phyloP scores from a whole-genome alignment of 164 flowering plant species.

The Piper longum region DNA sequence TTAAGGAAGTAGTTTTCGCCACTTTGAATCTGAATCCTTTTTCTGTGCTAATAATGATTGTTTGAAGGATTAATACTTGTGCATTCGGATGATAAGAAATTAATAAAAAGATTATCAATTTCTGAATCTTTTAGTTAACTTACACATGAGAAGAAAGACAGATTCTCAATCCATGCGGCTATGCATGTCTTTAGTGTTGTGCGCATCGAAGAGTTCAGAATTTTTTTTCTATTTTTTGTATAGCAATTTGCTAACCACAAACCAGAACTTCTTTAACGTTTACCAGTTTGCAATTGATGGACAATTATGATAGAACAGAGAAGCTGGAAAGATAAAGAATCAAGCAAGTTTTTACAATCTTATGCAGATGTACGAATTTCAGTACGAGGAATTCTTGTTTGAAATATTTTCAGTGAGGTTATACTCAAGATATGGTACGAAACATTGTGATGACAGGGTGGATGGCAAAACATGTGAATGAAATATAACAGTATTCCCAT shows the following conservation, averaged over 20 bases:
- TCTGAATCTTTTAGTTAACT: neutral
- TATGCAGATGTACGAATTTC: constrained; percentile 10
- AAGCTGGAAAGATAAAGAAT: constrained; percentile 35
- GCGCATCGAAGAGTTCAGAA: neutral
- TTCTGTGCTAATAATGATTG: neutral
- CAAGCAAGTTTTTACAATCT: constrained; percentile 41
- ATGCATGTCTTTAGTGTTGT: neutral
- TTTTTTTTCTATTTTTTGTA: neutral
- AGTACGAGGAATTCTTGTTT: neutral
- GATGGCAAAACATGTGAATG: too few relatives aligned
- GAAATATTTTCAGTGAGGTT: too few relatives aligned
- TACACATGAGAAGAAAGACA: too few relatives aligned
- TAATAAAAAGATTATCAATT: too few relatives aligned
- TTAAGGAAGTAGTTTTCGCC: too few relatives aligned
- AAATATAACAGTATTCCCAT: too few relatives aligned
- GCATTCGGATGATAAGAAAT: too few relatives aligned
- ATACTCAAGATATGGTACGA: too few relatives aligned
- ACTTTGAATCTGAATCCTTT: neutral
- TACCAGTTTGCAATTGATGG: constrained; percentile 46
- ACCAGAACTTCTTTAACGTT: neutral
- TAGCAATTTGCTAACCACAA: neutral
- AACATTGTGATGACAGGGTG: too few relatives aligned
- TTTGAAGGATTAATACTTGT: too few relatives aligned
- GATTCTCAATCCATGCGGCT: too few relatives aligned
- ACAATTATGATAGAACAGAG: constrained; percentile 48